Evolutionary conservation across 2,329 filamentous ascomycete genomes (phyloP), one percentile per base, ranked within the genome.

Genomic region (Graphilbum ipis-grandicollis): DNA sequence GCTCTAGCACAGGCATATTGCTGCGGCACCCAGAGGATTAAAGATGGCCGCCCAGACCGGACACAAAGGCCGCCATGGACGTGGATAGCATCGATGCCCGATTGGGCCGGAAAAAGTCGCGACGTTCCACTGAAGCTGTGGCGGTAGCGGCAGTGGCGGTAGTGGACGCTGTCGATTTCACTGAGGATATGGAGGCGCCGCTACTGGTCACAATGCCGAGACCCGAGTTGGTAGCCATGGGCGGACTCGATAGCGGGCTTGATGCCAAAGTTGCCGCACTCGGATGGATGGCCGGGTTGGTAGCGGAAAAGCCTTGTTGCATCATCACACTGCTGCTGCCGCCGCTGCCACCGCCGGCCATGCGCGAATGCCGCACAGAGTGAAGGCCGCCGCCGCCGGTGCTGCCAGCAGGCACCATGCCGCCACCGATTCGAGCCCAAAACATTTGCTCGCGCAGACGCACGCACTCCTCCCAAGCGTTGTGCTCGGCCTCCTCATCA

Each of bases 391-490:
- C 15, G 5, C 28, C 34, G 15, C 26, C 17, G 31, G 21, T 8
- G 25, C 8, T 22, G 33, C 23, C 29, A 9, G 69, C 63, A 1
- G 88, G 90, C 12, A 96, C 60, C 2, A 98, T 84, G 13, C 90
- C 90, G 21, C 86, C 90, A 19, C 88, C 88, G 36, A 98, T 74
- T 38, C 90, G 72, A 35, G 82, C 75, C 90, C 90, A 98, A 53
- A 98, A 98, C 80, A 98, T 93, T 47, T 88, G 77, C 54, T 98
- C 90, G 35, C 90, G 69, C 34, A 96, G 58, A 22, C 79, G 73
- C 10, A 94, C 80, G 39, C 84, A 84, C 60, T 98, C 90, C 52
- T 96, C 88, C 90, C 90, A 98, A 0, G 85, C 84, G 21, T 75
- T 72, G 50, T 80, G 83, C 56, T 92, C 83, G 25, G 85, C 81